phyloP scores from a whole-genome alignment of 2,329 filamentous ascomycete genomes.

The Calonectria pseudoreteaudii region DNA sequence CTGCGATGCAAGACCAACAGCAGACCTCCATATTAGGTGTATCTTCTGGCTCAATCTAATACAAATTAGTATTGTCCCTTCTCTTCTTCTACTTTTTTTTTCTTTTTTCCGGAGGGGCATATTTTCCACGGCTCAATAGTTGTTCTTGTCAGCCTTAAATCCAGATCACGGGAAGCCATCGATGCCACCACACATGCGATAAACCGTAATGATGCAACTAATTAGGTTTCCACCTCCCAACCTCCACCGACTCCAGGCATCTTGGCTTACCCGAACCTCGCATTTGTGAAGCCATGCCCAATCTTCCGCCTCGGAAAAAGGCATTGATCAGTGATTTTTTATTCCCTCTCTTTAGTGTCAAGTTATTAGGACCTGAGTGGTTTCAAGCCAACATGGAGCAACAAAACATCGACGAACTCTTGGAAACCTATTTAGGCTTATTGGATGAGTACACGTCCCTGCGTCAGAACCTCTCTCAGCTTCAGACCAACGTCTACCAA shows the following conservation, averaged over 20 bases:
- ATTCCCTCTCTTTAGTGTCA: neutral
- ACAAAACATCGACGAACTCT: conserved; percentile 68
- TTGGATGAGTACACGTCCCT: conserved; percentile 76
- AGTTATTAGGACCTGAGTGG: neutral
- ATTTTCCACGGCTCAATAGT: neutral
- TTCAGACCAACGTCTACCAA: conserved; percentile 68
- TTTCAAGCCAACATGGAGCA: conserved; percentile 38
- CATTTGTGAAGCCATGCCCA: neutral
- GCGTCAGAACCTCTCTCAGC: conserved; percentile 62
- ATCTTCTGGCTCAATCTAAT: neutral
- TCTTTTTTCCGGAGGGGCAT: no score
- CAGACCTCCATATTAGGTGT: conserved; percentile 17
- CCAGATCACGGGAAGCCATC: neutral
- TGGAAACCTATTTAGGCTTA: conserved; percentile 73
- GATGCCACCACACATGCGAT: conserved; percentile 28
- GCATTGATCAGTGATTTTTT: neutral
- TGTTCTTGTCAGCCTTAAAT: neutral
- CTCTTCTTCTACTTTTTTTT: neutral
- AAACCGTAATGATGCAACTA: conserved; percentile 30
- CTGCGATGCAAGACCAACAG: conserved; percentile 41
- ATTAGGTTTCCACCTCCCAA: conserved; percentile 22
- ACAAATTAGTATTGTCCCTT: neutral
- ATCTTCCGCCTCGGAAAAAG: neutral
- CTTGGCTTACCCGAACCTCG: conserved; percentile 1
- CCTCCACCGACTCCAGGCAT: conserved; percentile 6